Evolutionary conservation across 2,329 filamentous ascomycete species (phyloP), one percentile per base, ranked within the genome.

Genomic region (Coleophoma cylindrospora): DNA sequence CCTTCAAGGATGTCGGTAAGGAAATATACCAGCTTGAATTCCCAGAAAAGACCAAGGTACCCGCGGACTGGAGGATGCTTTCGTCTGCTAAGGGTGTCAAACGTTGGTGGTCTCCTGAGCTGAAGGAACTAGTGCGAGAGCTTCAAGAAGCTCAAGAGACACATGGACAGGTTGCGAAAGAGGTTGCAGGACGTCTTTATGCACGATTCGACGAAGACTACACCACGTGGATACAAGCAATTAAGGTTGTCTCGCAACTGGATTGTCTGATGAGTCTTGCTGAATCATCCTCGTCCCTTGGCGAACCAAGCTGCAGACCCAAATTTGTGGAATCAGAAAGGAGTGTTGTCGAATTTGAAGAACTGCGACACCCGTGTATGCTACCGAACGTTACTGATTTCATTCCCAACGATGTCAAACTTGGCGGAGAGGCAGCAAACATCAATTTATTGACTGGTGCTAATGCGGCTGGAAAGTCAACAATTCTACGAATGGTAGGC

Each of bases 391-490:
- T 95, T 2, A 85, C 86, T 48, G 91, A 96, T 68, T 99, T 99
- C 63, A 99, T 99, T 54, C 94, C 94, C 4, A 99, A 99, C 62
- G 88, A 96, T 64, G 83, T 99, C 56, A 82, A 83, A 52, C 82
- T 99, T 3, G 94, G 94, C 52, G 94, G 94, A 6, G 75, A 84
- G 10, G 75, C 78, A 8, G 76, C 90, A 48, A 96, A 92, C 61
- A 92, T 99, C 60, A 91, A 89, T 60, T 75, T 99, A 32, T 79
- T 99, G 37, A 99, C 94, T 1, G 94, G 94, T 65, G 94, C 94
- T 53, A 99, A 99, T 64, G 94, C 94, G 9, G 94, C 94, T 45
- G 94, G 94, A 64, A 99, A 99, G 72, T 97, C 94, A 1, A 99
- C 94, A 1, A 83, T 99, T 40, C 79, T 99, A 33, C 84, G 94